A percentile compares a stretch with the other conserved stretches of the same genome.
Conservation (phyloP, 192 early-diverging fungal species). For the Neocallimastix lanati region DNA sequence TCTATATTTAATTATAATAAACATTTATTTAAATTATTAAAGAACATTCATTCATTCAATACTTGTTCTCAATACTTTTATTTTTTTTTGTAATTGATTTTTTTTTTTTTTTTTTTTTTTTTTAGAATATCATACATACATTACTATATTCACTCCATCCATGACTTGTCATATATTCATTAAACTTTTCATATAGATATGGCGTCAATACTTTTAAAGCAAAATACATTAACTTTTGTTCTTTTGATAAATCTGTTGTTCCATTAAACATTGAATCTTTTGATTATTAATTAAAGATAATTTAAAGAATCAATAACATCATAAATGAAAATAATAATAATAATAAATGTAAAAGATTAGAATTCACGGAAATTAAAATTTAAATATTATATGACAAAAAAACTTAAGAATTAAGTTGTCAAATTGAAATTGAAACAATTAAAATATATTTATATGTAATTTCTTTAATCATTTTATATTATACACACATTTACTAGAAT, state of each 20-base stretch:
- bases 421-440: too few relatives aligned
- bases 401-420: too few relatives aligned
- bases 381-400: too few relatives aligned
- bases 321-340: constrained; percentile 36
- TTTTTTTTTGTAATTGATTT: too few relatives aligned
- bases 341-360: too few relatives aligned
- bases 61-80: too few relatives aligned
- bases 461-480: background rate
- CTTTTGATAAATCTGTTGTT: background rate
- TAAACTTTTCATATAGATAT: background rate
- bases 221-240: background rate
- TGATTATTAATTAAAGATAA: too few relatives aligned
- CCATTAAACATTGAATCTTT: background rate
- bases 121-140: background rate
- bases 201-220: background rate
- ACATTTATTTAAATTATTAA: too few relatives aligned
- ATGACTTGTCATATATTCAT: background rate
- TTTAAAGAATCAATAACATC: too few relatives aligned
- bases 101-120: too few relatives aligned
- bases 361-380: too few relatives aligned
- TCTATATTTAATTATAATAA: background rate
- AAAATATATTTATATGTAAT: constrained; percentile 9
- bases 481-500: constrained; percentile 29
- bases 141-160: background rate
- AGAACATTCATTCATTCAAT: too few relatives aligned